phyloP scores from a whole-genome alignment of 192 early-diverging fungal genomes.

The Backusella australiensis region DNA sequence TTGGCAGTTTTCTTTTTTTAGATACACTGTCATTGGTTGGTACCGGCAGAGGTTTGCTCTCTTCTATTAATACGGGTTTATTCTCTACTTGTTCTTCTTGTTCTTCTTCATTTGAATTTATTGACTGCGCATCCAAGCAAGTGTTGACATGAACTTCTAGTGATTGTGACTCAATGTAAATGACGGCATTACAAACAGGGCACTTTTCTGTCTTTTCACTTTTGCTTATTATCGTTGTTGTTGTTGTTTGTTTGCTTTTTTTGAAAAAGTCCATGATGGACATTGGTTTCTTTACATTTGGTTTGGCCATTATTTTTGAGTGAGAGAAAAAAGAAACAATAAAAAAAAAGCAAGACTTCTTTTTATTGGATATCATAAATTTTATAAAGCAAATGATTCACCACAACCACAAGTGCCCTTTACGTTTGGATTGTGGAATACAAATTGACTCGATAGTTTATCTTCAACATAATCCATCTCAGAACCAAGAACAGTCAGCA shows the following conservation, averaged over 20 bases:
- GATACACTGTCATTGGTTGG: background rate
- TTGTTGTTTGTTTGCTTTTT: background rate
- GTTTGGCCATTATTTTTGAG: background rate
- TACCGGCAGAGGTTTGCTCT: background rate
- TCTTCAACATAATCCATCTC: constrained; percentile 98
- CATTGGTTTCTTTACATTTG: background rate
- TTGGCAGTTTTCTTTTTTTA: background rate
- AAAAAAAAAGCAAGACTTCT: background rate
- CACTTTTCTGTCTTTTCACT: background rate
- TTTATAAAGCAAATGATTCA: constrained; percentile 82
- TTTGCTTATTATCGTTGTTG: background rate
- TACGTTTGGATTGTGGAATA: constrained; percentile 96
- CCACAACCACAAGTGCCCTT: constrained; percentile 96
- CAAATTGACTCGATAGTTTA: constrained; percentile 85
- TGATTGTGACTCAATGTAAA: background rate
- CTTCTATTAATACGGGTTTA: background rate
- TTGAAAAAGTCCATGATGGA: constrained; percentile 5
- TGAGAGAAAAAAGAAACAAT: background rate
- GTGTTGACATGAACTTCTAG: constrained; percentile 15
- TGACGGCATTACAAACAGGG: background rate
- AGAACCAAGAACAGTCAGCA: constrained; percentile 90
- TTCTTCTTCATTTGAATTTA: background rate
- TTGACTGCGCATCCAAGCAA: constrained; percentile 12
- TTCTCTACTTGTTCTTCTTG: background rate
- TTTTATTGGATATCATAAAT: background rate